Percentiles rank a stretch among this genome's conserved stretches.
phyloP scores from a whole-genome alignment of 1,284 basidiomycete species.

The Pholiota adiposa region DNA sequence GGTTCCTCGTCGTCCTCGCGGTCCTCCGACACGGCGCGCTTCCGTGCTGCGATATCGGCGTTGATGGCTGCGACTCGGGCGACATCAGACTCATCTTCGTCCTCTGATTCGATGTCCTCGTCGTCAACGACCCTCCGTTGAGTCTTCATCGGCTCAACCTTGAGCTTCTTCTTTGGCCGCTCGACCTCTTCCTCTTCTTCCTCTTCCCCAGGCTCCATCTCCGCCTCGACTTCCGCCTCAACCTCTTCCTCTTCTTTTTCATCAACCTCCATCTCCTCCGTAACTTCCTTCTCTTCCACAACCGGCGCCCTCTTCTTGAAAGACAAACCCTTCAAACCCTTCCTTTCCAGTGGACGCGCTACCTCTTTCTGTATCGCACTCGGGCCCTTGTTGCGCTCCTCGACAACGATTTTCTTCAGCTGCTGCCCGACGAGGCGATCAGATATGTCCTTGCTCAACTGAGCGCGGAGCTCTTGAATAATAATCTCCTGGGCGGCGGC shows the following conservation, averaged over 20 bases:
- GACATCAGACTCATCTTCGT: slow-evolving; percentile 40
- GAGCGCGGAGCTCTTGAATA: slow-evolving; percentile 59
- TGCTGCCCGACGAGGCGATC: slow-evolving; percentile 65
- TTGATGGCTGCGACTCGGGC: slow-evolving; percentile 27
- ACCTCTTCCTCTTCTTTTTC: slow-evolving; percentile 32
- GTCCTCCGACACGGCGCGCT: slow-evolving; percentile 39
- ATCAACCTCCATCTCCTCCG: slow-evolving; percentile 45
- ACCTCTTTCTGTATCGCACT: slow-evolving; percentile 29
- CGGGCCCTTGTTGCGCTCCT: slow-evolving; percentile 46
- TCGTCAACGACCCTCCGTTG: slow-evolving; percentile 36
- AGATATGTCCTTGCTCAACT: slow-evolving; percentile 73
- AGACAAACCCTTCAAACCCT: slow-evolving; percentile 65
- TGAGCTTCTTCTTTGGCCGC: slow-evolving; percentile 41
- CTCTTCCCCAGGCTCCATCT: slow-evolving; percentile 40
- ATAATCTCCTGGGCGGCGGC: slow-evolving; percentile 65
- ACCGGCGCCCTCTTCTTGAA: slow-evolving; percentile 48
- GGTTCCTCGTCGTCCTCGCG: slow-evolving; percentile 51
- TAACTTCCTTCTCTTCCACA: slow-evolving; percentile 29
- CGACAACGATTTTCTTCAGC: slow-evolving; percentile 56
- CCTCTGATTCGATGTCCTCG: slow-evolving; percentile 42
- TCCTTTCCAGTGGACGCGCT: slow-evolving; percentile 36
- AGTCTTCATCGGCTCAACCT: slow-evolving; percentile 35
- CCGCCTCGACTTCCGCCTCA: slow-evolving; percentile 28
- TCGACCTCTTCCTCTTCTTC: slow-evolving; percentile 32
- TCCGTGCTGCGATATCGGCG: slow-evolving; percentile 28